Conservation (phyloP, 768 basidiomycete genomes). For the Boletellus ananiceps region DNA sequence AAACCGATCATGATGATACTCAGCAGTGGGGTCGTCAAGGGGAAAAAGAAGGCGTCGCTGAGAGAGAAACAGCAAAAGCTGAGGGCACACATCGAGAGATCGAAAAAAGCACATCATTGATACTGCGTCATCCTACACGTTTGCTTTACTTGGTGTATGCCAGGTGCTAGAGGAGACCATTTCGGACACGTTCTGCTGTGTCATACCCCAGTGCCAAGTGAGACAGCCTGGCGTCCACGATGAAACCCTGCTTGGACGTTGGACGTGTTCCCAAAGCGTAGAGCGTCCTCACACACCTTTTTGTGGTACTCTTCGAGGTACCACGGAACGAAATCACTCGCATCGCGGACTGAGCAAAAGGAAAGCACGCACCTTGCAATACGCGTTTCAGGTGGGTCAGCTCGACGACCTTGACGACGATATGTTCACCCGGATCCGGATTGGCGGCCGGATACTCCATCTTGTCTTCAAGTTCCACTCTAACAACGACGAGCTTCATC, state of each 20-base stretch:
- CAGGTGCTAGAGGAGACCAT: slow-evolving; percentile 22
- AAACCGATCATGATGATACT: slow-evolving; percentile 96
- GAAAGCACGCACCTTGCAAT: slow-evolving; percentile 57
- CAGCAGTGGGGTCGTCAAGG: slow-evolving; percentile 65
- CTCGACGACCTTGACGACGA: slow-evolving; percentile 67
- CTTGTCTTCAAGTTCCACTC: slow-evolving; percentile 60
- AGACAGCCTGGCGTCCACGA: slow-evolving; percentile 73
- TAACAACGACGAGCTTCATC: slow-evolving; percentile 80
- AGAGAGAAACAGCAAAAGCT: slow-evolving; percentile 78
- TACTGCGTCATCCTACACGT: slow-evolving; percentile 1
- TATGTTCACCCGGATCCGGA: slow-evolving; percentile 84
- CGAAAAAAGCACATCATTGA: slow-evolving; percentile 47
- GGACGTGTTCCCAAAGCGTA: not conserved
- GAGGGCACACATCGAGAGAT: slow-evolving; percentile 67
- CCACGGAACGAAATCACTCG: not conserved
- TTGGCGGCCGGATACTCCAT: slow-evolving; percentile 68
- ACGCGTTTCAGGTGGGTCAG: slow-evolving; percentile 56
- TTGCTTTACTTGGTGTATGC: not conserved
- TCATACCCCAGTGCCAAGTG: slow-evolving; percentile 71
- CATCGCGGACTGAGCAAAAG: not conserved
- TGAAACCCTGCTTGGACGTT: slow-evolving; percentile 42
- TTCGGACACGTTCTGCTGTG: slow-evolving; percentile 41
- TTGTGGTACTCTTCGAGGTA: slow-evolving; percentile 46
- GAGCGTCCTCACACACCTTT: slow-evolving; percentile 40
- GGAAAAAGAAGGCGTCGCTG: slow-evolving; percentile 80